A percentile compares a stretch with the other conserved stretches of the same genome.
Evolutionary conservation across 2,329 filamentous ascomycete genomes (phyloP).

Genomic region (Penicillium carneum): DNA sequence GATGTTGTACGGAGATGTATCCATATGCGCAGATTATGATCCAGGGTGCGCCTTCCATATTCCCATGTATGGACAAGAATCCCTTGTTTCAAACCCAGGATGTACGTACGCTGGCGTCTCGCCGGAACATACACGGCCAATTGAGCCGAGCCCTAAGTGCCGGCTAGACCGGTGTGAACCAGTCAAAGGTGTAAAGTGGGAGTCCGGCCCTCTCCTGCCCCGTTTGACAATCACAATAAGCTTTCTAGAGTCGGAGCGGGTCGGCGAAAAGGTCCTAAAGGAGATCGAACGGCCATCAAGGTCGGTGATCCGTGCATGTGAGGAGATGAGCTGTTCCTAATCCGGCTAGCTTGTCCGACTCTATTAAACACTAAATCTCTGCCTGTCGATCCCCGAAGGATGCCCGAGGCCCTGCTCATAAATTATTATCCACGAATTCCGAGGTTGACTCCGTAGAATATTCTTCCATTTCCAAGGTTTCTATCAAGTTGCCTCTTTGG

Average conservation of each 20-base stretch:
- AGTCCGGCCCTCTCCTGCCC: background rate
- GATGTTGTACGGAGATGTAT: background rate
- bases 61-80: background rate
- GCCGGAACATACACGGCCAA: constrained; percentile 8
- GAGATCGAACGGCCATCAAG: background rate
- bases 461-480: background rate
- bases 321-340: background rate
- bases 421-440: background rate
- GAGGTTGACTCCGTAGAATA: background rate
- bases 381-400: background rate
- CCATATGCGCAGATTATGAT: background rate
- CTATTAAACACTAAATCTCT: constrained; percentile 4
- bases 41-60: background rate
- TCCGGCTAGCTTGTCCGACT: constrained; percentile 1
- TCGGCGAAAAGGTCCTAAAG: constrained; percentile 1
- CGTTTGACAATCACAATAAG: background rate
- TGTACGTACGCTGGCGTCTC: constrained; percentile 2
- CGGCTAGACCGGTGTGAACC: background rate
- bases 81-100: constrained; percentile 10
- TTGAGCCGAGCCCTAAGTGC: background rate
- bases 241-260: constrained; percentile 5
- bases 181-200: background rate
- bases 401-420: too few species aligned
- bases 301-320: constrained; percentile 6
- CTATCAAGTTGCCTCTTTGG: background rate